Percentiles rank a stretch among this genome's conserved stretches.
These are phyloP conservation scores for Takashimella koratensis DNA, from an alignment of 1,284 basidiomycete genomes.

Conservation along the genomic window DNA sequence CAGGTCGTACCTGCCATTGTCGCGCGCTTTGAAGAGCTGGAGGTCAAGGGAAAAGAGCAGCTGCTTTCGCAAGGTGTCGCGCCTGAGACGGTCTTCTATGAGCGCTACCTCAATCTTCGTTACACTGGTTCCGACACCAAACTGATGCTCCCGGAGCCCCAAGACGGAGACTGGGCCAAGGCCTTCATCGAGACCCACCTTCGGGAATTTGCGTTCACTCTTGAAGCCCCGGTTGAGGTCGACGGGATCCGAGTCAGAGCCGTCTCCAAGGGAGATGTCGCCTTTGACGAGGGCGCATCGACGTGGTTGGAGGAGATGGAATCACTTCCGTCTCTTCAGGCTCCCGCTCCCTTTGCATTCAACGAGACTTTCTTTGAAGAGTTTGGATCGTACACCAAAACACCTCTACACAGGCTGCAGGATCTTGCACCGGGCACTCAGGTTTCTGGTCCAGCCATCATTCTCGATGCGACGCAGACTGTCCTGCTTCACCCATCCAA, in stretches of 20 bases:
- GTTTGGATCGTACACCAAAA: not conserved
- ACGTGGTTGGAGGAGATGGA: conserved; percentile 5
- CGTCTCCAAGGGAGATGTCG: conserved; percentile 45
- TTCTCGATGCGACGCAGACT: conserved; percentile 11
- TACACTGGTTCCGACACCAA: conserved; percentile 79
- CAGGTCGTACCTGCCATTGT: not conserved
- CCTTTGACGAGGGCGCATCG: not conserved
- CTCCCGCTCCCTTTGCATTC: conserved; percentile 2
- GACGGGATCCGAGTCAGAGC: conserved; percentile 49
- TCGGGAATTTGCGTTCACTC: conserved; percentile 43
- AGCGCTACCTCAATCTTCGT: conserved; percentile 85
- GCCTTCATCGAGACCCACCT: conserved; percentile 12
- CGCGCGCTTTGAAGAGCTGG: conserved; percentile 3
- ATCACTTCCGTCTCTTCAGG: not conserved
- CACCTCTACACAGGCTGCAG: conserved; percentile 6
- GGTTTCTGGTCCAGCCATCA: conserved; percentile 6
- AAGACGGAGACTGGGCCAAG: conserved; percentile 62
- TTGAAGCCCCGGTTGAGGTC: conserved; percentile 39
- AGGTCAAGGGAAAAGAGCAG: not conserved
- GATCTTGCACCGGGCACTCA: conserved; percentile 4
- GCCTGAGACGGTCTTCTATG: conserved; percentile 48
- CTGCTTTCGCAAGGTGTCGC: conserved; percentile 39
- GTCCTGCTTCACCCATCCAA: conserved; percentile 18
- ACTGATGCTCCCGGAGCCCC: conserved; percentile 64
- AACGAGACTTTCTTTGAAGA: conserved; percentile 11